phyloP scores from a whole-genome alignment of 2,329 filamentous ascomycete species.

The Cytospora paraplurivora region DNA sequence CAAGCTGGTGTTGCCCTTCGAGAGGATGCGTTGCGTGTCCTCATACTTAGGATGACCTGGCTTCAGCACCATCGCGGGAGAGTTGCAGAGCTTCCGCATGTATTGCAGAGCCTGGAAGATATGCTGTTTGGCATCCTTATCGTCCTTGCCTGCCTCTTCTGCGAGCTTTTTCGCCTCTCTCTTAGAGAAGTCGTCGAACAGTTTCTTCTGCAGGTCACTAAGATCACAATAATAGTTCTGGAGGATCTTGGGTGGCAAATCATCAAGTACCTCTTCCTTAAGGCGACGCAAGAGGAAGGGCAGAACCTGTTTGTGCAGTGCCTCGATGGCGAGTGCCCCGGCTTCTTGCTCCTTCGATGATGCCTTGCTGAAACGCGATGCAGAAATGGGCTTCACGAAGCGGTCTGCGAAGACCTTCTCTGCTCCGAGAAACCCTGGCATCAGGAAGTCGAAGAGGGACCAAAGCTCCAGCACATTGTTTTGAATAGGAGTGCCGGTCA shows the following conservation, averaged over 20 bases:
- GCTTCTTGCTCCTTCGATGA: slow-evolving; percentile 98
- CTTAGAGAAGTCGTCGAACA: slow-evolving; percentile 96
- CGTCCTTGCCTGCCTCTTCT: slow-evolving; percentile 78
- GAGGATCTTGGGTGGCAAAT: slow-evolving; percentile 94
- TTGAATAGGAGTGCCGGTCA: slow-evolving; percentile 95
- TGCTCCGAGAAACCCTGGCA: slow-evolving; percentile 95
- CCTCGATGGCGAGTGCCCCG: slow-evolving; percentile 92
- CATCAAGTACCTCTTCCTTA: slow-evolving; percentile 96
- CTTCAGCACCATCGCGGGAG: slow-evolving; percentile 93
- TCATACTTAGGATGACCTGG: slow-evolving; percentile 89
- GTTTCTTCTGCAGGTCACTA: slow-evolving; percentile 88
- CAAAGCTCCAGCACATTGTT: slow-evolving; percentile 97
- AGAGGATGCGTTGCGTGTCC: slow-evolving; percentile 78
- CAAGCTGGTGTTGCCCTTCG: slow-evolving; percentile 76
- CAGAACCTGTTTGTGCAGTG: slow-evolving; percentile 96
- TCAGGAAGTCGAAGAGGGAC: slow-evolving; percentile 98
- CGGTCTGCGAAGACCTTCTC: slow-evolving; percentile 95
- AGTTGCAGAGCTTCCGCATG: slow-evolving; percentile 99
- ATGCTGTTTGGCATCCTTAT: slow-evolving; percentile 94
- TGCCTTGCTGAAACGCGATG: slow-evolving; percentile 92
- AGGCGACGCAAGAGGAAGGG: slow-evolving; percentile 94
- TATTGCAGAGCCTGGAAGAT: slow-evolving; percentile 99
- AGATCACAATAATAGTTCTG: slow-evolving; percentile 99
- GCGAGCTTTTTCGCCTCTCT: slow-evolving; percentile 88
- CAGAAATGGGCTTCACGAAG: slow-evolving; percentile 92